phyloP scores from a whole-genome alignment of 1,284 basidiomycete genomes.

The Kwoniella shivajii region DNA sequence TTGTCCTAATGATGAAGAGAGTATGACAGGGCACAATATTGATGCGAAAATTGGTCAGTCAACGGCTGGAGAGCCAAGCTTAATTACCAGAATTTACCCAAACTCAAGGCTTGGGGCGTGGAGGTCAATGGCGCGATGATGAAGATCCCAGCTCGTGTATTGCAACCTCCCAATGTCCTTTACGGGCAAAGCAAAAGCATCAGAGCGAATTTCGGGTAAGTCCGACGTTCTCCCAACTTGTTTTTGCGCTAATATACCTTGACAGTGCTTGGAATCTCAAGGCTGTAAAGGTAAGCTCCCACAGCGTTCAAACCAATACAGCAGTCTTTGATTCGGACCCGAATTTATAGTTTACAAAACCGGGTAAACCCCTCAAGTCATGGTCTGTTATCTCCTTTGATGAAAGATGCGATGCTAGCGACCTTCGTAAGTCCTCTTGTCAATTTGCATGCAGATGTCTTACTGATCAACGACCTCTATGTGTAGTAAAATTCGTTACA shows the following conservation, averaged over 20 bases:
- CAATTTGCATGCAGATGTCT: background rate
- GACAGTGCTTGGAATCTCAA: conserved; percentile 31
- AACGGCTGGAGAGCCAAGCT: conserved; percentile 45
- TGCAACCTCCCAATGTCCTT: conserved; percentile 43
- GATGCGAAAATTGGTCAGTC: conserved; percentile 22
- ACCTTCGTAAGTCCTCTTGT: conserved; percentile 25
- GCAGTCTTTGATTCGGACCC: too few relatives aligned
- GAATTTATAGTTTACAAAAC: conserved; percentile 40
- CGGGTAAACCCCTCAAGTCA: conserved; percentile 46
- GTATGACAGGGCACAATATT: too few relatives aligned
- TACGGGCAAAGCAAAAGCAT: conserved; percentile 43
- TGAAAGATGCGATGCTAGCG: conserved; percentile 11
- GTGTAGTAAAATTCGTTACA: conserved; percentile 32
- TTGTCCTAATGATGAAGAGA: background rate
- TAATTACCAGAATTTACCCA: conserved; percentile 44
- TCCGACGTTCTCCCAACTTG: too few relatives aligned
- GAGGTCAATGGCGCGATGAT: conserved; percentile 47
- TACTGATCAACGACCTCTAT: background rate
- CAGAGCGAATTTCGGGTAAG: conserved; percentile 30
- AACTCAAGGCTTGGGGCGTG: conserved; percentile 53
- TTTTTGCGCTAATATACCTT: background rate
- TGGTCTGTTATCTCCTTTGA: conserved; percentile 52
- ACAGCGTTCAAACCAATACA: too few relatives aligned
- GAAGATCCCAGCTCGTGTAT: conserved; percentile 48
- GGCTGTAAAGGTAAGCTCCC: conserved; percentile 27